phyloP scores from a whole-genome alignment of 176 grass and related monocot genomes.

The Oryza nivara region DNA sequence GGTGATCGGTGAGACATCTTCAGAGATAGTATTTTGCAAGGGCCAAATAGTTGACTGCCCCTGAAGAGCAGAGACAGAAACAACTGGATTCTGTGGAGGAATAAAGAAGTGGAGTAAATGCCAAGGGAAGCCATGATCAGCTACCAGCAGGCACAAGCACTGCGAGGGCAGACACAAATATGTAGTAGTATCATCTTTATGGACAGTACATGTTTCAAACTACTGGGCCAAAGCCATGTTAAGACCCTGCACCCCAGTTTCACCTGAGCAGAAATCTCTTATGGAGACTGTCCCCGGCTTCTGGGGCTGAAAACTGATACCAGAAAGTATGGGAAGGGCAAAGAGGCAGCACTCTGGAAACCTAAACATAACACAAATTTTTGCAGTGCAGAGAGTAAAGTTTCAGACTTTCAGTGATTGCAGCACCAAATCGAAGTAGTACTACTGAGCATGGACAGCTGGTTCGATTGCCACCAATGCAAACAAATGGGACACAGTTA shows the following conservation, averaged over 20 bases:
- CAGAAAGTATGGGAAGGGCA: constrained; percentile 41
- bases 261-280: constrained; percentile 39
- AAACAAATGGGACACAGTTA: constrained; percentile 16
- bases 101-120: constrained; percentile 45
- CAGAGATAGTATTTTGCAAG: not conserved
- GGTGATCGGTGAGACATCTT: constrained; percentile 2
- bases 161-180: constrained; percentile 41
- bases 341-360: constrained; percentile 36
- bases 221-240: constrained; percentile 34
- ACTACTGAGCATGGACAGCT: constrained; percentile 33
- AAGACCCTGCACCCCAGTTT: constrained; percentile 36
- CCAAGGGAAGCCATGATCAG: constrained; percentile 43
- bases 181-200: constrained; percentile 37
- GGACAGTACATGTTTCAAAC: constrained; percentile 24
- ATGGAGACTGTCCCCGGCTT: constrained; percentile 9
- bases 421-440: constrained; percentile 8
- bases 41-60: constrained; percentile 23
- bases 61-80: constrained; percentile 37
- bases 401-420: constrained; percentile 24
- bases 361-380: constrained; percentile 32
- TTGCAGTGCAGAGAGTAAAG: constrained; percentile 32
- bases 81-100: not conserved
- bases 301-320: constrained; percentile 30
- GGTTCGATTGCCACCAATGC: constrained; percentile 16
- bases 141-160: constrained; percentile 34